Evolutionary conservation across 352 stramenopile genomes (phyloP).

Genomic region (Globisporangium mamillatum): DNA sequence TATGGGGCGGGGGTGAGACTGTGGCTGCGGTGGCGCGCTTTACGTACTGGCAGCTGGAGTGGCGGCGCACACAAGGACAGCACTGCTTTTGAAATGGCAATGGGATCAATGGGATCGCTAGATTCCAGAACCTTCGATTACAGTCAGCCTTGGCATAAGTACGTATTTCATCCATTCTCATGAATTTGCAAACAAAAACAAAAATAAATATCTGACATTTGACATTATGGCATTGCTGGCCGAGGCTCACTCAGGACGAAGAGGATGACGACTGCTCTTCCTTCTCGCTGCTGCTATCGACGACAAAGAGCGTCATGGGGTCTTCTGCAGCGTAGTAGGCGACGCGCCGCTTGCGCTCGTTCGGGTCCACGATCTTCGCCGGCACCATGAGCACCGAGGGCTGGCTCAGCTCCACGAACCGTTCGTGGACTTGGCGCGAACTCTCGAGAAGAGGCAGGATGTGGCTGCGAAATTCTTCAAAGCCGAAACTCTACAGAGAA

Average conservation of each 20-base stretch:
- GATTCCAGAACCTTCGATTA: constrained; percentile 20
- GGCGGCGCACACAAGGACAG: not conserved
- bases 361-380: constrained; percentile 40
- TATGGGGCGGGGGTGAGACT: not conserved
- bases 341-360: constrained; percentile 27
- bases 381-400: constrained; percentile 74
- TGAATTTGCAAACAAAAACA: not conserved
- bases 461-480: constrained; percentile 75
- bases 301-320: constrained; percentile 73
- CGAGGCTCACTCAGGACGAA: not conserved
- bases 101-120: not conserved
- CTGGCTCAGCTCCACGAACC: constrained; percentile 46
- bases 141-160: constrained; percentile 1
- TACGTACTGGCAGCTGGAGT: not conserved
- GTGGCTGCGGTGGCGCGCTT: not conserved
- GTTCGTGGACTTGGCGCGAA: constrained; percentile 47
- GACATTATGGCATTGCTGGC: not conserved
- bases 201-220: not conserved
- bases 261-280: not conserved
- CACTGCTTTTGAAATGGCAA: not conserved
- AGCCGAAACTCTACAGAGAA: constrained; percentile 48
- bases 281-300: not conserved
- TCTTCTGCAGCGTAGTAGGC: constrained; percentile 59
- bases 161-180: not conserved
- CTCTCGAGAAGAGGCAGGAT: constrained; percentile 55